Evolutionary conservation across 768 basidiomycete species (phyloP).

Genomic region (Mrakia blollopis): DNA sequence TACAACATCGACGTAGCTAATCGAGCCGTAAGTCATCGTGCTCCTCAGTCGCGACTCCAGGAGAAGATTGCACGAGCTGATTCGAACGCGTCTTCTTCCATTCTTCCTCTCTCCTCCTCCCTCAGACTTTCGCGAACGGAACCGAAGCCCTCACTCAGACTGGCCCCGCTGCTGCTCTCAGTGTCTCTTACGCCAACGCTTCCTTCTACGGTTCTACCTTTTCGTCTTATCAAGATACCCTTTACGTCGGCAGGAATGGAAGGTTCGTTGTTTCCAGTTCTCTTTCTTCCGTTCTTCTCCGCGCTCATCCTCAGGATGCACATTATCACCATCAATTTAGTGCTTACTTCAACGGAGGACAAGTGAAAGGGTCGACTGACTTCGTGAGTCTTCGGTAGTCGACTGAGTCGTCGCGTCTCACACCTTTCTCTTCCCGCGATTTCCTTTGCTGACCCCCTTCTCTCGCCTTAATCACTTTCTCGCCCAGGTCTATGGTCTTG

Average conservation of each 20-base stretch:
- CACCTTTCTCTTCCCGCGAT: too few species aligned
- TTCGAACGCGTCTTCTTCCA: neutral
- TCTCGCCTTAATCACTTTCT: neutral
- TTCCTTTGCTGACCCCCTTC: neutral
- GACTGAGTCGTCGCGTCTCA: too few species aligned
- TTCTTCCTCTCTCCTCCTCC: too few species aligned
- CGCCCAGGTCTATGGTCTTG: slow-evolving; percentile 39
- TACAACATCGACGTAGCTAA: slow-evolving; percentile 67
- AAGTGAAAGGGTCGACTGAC: slow-evolving; percentile 61
- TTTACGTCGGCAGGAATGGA: slow-evolving; percentile 58
- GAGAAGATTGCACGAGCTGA: neutral
- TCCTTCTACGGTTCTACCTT: slow-evolving; percentile 63
- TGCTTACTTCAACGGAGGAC: slow-evolving; percentile 59
- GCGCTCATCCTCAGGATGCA: too few species aligned
- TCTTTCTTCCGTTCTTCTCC: too few species aligned
- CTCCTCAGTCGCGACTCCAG: too few species aligned
- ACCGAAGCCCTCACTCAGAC: slow-evolving; percentile 35
- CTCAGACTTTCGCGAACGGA: slow-evolving; percentile 20
- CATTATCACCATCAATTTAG: too few species aligned
- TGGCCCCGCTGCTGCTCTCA: slow-evolving; percentile 61
- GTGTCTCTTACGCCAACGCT: slow-evolving; percentile 61
- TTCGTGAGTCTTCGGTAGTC: slow-evolving; percentile 42
- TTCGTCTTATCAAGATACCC: slow-evolving; percentile 61
- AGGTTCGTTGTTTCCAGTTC: slow-evolving; percentile 37
- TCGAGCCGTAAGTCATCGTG: slow-evolving; percentile 52